Evolutionary conservation across 2,329 filamentous ascomycete species (phyloP), one percentile per base, ranked within the genome.

Genomic region (Xylariaceae sp.): DNA sequence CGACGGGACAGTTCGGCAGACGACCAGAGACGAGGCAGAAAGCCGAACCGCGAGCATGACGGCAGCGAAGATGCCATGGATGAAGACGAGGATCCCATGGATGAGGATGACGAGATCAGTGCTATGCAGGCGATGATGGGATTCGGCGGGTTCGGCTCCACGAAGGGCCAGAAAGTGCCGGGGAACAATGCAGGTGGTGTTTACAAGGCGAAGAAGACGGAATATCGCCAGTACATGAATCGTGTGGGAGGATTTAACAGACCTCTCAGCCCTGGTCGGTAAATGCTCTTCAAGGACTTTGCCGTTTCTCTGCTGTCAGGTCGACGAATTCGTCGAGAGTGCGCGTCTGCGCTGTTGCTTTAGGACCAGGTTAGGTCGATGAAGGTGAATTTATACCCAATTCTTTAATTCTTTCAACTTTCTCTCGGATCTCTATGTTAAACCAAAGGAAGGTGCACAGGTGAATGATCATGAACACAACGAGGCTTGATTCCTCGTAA

Each of bases 181-280:
- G 94, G 94, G 1, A 99, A 99, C 72, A 86, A 92, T 71, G 85
- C 88, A 48, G 92, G 89, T 57, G 90, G 80, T 0, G 86, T 97
- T 55, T 80, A 88, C 66, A 97, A 94, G 80, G 91, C 94, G 77
- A 97, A 96, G 85, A 92, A 91, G 84, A 89, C 88, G 11, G 85
- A 95, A 78, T 97, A 97, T 71, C 83, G 94, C 67, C 94, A 99
- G 82, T 99, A 99, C 75, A 99, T 99, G 86, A 94, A 94, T 71
- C 83, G 89, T 58, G 80, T 86, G 55, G 89, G 89, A 58, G 89
- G 89, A 4, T 94, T 94, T 78, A 94, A 93, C 72, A 77, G 89
- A 68, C 89, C 89, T 51, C 76, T 92, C 55, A 89, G 87, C 73
- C 85, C 85, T n/a, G 66, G 64, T 9, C 67, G 68, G 34, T 68